Base-by-base conservation (phyloP, 768 basidiomycete genomes). In the Boletellus sp. region DNA sequence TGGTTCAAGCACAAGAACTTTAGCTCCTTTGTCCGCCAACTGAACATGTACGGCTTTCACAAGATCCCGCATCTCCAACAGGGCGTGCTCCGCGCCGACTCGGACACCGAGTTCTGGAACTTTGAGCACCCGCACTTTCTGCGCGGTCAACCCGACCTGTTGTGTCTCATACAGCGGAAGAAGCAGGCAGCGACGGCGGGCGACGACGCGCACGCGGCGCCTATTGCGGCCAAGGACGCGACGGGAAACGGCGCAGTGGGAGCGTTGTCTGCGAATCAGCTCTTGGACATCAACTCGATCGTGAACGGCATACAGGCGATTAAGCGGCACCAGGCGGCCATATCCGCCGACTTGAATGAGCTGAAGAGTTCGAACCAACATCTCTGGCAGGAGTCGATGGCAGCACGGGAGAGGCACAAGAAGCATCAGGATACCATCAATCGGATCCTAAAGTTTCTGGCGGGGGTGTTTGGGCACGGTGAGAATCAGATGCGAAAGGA, bases 1-100 rank as follows among this genome's bases (percentile, higher is more conserved):
- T 98, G 88, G 84, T 99, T 97, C 83, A 99, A 99, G 67, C 96
- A 98, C 72, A 84, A 87, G 53, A 96, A 95, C 67, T 98, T 96
- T 70, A 91, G 90, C 12, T 90, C 88, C 62, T 95, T 96, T 66
- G 91, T 94, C 47, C 84, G 94, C 56, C 93, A 95, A 65, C 78
- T 94, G 55, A 94, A 95, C 76, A 94, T 94, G 90, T 95, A 94
- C 62, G 92, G 91, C 23, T 95, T 94, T 69, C 90, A 92, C 73
- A 94, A 94, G 72, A 91, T 97, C 41, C 94, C 94, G 0, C 94
- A 98, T 64, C 82, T 97, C 17, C 94, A 95, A 62, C 90, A 95
- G 67, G 94, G 94, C 40, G 93, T 92, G 23, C 78, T 97, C 54
- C 87, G 84, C 63, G 80, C 83, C 65, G 90, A 94, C 50, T 75